Evolutionary conservation across 2,329 filamentous ascomycete species (phyloP).

Genomic region (Curvularia lunata): DNA sequence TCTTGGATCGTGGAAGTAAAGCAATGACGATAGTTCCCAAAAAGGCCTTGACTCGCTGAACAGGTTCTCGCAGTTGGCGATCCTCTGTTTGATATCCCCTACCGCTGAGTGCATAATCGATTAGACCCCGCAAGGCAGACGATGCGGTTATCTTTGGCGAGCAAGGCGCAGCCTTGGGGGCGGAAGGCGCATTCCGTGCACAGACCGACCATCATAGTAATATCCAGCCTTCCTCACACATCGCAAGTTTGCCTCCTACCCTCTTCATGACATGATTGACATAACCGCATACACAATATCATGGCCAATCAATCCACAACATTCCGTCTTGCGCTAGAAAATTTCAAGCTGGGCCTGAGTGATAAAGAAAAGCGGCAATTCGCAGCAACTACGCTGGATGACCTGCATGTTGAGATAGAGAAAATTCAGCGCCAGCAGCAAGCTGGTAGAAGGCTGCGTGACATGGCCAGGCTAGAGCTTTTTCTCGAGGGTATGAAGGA

Average conservation of each 20-base stretch:
- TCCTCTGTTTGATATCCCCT: not conserved
- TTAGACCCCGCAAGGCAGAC: not conserved
- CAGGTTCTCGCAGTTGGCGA: no score
- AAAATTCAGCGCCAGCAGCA: slow-evolving; percentile 41
- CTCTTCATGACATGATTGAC: not conserved
- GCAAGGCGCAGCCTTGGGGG: not conserved
- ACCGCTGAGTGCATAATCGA: not conserved
- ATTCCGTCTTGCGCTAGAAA: slow-evolving; percentile 11
- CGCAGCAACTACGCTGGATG: slow-evolving; percentile 21
- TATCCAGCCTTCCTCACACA: not conserved
- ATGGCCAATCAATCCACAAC: not conserved
- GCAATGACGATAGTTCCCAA: not conserved
- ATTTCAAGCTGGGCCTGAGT: slow-evolving; percentile 15
- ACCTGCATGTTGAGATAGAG: slow-evolving; percentile 24
- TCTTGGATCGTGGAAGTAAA: not conserved
- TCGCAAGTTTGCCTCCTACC: not conserved
- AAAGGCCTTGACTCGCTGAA: not conserved
- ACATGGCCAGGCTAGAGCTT: slow-evolving; percentile 28
- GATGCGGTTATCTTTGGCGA: not conserved
- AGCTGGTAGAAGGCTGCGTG: slow-evolving; percentile 26
- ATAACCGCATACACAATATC: not conserved
- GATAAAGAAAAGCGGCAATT: slow-evolving; percentile 17
- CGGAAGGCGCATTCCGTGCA: not conserved
- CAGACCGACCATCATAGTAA: not conserved
- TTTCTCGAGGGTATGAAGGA: slow-evolving; percentile 46